phyloP scores from a whole-genome alignment of 768 basidiomycete species.

The Serendipita indica region DNA sequence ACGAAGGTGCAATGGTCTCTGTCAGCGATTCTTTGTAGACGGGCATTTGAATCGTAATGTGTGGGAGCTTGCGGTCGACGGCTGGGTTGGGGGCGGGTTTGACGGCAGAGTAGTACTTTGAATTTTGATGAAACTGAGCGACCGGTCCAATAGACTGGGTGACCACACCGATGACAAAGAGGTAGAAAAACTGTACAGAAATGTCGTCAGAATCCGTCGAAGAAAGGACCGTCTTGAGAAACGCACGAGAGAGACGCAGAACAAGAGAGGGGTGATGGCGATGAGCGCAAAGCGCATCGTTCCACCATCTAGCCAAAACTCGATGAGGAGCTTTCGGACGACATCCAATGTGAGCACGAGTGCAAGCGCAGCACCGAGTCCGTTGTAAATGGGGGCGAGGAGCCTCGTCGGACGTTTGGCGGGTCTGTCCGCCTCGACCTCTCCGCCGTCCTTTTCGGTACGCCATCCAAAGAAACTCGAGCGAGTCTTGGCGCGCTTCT shows the following conservation, averaged over 20 bases:
- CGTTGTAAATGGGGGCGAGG: slow-evolving; percentile 27
- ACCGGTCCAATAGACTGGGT: slow-evolving; percentile 24
- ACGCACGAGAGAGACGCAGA: slow-evolving; percentile 32
- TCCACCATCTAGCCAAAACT: slow-evolving; percentile 35
- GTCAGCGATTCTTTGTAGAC: slow-evolving; percentile 21
- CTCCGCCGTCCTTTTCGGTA: slow-evolving; percentile 19
- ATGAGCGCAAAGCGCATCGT: slow-evolving; percentile 31
- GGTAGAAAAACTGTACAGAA: not conserved
- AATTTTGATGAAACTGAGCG: slow-evolving; percentile 37
- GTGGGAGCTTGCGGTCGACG: slow-evolving; percentile 11
- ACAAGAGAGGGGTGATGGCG: slow-evolving; percentile 28
- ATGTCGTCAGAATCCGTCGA: not conserved
- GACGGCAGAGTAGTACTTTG: slow-evolving; percentile 23
- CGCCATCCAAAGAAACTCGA: not conserved
- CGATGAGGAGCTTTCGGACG: slow-evolving; percentile 15
- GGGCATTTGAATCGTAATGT: slow-evolving; percentile 18
- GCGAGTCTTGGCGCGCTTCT: slow-evolving; percentile 39
- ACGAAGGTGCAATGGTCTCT: slow-evolving; percentile 13
- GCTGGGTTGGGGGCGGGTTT: slow-evolving; percentile 8
- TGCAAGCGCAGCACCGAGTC: slow-evolving; percentile 23
- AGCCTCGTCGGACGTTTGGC: slow-evolving; percentile 22
- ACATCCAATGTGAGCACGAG: slow-evolving; percentile 11
- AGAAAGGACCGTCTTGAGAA: not conserved
- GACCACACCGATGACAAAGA: slow-evolving; percentile 25
- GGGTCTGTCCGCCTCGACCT: slow-evolving; percentile 17